These are phyloP conservation scores for Epichloe coenophiala DNA, from an alignment of 2,329 filamentous ascomycete genomes.

Conservation along the genomic window DNA sequence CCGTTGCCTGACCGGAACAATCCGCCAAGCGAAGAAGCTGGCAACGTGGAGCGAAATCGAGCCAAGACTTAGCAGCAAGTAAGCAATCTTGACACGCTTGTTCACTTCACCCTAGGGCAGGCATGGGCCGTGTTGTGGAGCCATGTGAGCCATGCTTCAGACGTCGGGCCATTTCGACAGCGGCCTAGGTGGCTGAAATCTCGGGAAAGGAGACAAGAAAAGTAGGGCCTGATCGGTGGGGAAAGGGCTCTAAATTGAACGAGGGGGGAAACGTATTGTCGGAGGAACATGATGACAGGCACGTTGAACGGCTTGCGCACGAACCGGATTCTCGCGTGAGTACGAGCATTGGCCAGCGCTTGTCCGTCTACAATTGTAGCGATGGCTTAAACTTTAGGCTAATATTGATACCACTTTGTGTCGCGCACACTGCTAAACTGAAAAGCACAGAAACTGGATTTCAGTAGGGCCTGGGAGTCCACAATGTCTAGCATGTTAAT, in stretches of 20 bases:
- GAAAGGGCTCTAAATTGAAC: background rate
- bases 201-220: no score
- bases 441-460: background rate
- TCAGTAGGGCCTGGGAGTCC: background rate
- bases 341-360: background rate
- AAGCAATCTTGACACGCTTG: background rate
- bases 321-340: background rate
- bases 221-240: background rate
- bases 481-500: no score
- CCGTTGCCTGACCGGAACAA: slow-evolving; percentile 8
- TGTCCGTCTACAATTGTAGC: background rate
- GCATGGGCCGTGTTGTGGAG: background rate
- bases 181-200: background rate
- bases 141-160: background rate
- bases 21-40: slow-evolving; percentile 5
- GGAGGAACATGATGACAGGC: background rate
- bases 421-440: background rate
- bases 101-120: background rate
- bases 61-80: slow-evolving; percentile 5
- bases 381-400: background rate
- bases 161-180: background rate
- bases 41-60: slow-evolving; percentile 7
- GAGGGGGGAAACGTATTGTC: background rate
- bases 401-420: background rate
- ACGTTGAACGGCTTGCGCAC: background rate